These are phyloP conservation scores for Nitzschia sp. DNA, from an alignment of 108 stramenopile species.

Conservation along the genomic window DNA sequence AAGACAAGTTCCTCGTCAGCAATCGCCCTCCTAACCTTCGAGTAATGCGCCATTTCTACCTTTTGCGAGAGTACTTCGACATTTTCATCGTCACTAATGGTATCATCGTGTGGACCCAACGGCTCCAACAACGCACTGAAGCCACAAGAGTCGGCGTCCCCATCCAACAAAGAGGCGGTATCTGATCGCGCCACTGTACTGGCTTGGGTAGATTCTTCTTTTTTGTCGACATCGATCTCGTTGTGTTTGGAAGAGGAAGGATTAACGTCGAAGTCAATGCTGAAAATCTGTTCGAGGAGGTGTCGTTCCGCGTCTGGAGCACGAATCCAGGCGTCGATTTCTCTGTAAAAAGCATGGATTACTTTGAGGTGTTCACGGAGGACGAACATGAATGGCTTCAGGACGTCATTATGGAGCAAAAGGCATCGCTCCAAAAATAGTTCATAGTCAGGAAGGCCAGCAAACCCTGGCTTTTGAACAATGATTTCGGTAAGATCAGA, in stretches of 20 bases:
- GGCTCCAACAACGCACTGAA: no score
- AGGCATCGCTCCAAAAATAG: slow-evolving; percentile 2
- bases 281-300: neutral
- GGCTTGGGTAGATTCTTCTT: neutral
- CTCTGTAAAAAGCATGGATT: neutral
- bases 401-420: slow-evolving; percentile 5
- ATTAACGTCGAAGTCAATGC: neutral
- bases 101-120: no score
- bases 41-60: neutral
- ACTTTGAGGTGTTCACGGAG: slow-evolving; percentile 25
- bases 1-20: neutral
- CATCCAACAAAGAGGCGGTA: no score
- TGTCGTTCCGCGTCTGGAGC: neutral
- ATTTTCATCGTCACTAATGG: no score
- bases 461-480: neutral
- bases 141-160: no score
- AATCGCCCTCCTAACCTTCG: neutral
- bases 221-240: no score
- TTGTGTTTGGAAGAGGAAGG: no score
- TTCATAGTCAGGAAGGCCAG: slow-evolving; percentile 8
- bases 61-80: no score
- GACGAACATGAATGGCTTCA: slow-evolving; percentile 14
- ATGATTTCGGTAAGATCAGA: neutral
- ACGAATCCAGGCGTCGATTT: neutral
- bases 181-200: neutral